Conservation (phyloP, 2,329 filamentous ascomycete genomes). For the Hypocrella siamensis region DNA sequence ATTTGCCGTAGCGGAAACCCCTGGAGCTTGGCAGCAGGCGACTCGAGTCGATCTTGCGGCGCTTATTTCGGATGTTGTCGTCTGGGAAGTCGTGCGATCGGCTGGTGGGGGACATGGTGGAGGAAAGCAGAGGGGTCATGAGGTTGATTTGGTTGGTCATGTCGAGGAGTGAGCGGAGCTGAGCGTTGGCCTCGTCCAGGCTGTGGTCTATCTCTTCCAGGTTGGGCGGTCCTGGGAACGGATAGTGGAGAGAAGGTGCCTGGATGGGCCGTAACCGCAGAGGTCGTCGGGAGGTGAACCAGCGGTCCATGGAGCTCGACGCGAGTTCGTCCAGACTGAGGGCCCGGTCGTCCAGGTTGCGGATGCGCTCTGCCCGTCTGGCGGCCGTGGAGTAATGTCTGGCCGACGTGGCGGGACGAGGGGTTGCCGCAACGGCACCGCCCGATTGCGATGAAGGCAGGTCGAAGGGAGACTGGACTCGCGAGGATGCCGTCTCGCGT, state of each 20-base stretch:
- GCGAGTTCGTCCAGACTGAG: constrained; percentile 13
- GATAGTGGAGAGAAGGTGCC: constrained; percentile 1
- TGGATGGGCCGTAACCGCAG: constrained; percentile 12
- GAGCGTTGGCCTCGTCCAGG: constrained; percentile 26
- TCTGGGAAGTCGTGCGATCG: constrained; percentile 25
- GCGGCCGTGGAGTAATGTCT: constrained; percentile 12
- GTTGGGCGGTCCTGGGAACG: constrained; percentile 8
- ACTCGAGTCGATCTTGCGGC: constrained; percentile 55
- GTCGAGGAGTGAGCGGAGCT: constrained; percentile 27
- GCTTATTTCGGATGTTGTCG: constrained; percentile 42
- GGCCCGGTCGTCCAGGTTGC: constrained; percentile 15
- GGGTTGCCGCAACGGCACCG: not conserved
- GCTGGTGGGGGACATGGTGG: constrained; percentile 17
- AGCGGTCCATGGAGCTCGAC: constrained; percentile 11
- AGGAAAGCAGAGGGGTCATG: constrained; percentile 13
- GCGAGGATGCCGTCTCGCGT: constrained; percentile 1
- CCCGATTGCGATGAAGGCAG: not conserved
- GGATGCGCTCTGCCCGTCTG: constrained; percentile 20
- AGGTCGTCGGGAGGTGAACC: constrained; percentile 10
- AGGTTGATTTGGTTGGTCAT: constrained; percentile 16
- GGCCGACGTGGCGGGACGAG: constrained; percentile 2
- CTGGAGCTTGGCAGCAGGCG: constrained; percentile 30
- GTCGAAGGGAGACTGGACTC: constrained; percentile 1
- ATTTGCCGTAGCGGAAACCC: constrained; percentile 67
- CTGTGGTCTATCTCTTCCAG: constrained; percentile 22